Conservation (phyloP, 1,284 basidiomycete genomes). For the Lentinula novae-zelandiae region DNA sequence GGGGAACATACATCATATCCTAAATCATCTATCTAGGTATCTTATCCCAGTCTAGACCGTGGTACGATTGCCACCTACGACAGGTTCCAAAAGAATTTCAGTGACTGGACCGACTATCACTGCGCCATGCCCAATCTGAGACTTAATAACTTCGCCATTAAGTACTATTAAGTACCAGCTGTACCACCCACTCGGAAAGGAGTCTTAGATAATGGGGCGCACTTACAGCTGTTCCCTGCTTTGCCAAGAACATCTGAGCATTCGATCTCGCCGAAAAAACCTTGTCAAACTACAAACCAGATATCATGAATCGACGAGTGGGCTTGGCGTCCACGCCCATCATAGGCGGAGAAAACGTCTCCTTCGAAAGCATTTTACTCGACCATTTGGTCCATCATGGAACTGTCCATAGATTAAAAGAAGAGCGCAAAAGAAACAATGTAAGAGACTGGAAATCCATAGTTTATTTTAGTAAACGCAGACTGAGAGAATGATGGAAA, state of each 20-base stretch:
- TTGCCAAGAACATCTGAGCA: not conserved
- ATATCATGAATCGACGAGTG: not conserved
- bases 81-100: too few species aligned
- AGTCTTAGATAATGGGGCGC: not conserved
- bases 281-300: slow-evolving; percentile 57
- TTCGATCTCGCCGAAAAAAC: slow-evolving; percentile 36
- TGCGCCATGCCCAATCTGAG: too few species aligned
- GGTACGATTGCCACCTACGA: too few species aligned
- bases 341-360: not conserved
- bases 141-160: too few species aligned
- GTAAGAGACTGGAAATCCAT: not conserved
- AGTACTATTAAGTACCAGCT: too few species aligned
- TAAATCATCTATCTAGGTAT: too few species aligned
- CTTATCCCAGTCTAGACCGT: too few species aligned
- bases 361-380: not conserved
- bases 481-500: not conserved
- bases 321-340: not conserved
- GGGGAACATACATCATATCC: too few species aligned
- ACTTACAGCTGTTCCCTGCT: not conserved
- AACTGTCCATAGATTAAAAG: not conserved
- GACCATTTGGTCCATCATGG: not conserved
- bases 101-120: too few species aligned
- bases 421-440: not conserved
- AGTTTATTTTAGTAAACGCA: not conserved
- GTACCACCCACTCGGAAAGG: too few species aligned